Conservation (phyloP, 2,329 filamentous ascomycete species). For the Alternaria postmessia region DNA sequence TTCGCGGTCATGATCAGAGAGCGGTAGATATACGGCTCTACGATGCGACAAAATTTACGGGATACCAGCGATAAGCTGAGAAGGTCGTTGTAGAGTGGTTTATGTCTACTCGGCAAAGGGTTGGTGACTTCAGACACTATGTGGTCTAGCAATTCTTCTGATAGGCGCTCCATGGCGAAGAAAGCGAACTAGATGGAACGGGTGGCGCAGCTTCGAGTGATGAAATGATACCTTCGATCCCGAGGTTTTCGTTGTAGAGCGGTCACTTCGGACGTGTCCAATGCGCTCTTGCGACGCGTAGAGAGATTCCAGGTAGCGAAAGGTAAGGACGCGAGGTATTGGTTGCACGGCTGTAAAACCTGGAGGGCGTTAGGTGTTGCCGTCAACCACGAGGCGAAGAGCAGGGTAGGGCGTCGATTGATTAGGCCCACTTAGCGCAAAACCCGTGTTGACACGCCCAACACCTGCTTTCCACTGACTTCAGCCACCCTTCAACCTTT, state of each 20-base stretch:
- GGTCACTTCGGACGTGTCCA: not conserved
- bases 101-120: slow-evolving; percentile 8
- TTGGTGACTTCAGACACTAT: slow-evolving; percentile 10
- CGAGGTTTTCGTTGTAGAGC: not conserved
- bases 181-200: not conserved
- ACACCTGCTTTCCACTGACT: not conserved
- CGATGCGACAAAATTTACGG: slow-evolving; percentile 15
- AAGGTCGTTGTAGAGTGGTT: slow-evolving; percentile 2
- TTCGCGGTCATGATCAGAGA: not conserved
- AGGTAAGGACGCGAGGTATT: not conserved
- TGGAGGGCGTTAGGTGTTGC: not conserved
- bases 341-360: no score
- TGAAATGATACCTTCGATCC: not conserved
- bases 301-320: not conserved
- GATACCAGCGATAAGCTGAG: slow-evolving; percentile 17
- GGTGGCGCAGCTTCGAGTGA: not conserved
- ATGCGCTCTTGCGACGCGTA: not conserved
- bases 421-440: slow-evolving; percentile 6
- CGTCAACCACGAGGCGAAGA: no score
- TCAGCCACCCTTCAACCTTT: not conserved
- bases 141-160: slow-evolving; percentile 19
- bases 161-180: slow-evolving; percentile 14
- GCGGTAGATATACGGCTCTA: slow-evolving; percentile 14
- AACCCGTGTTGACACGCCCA: not conserved
- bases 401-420: no score